These are phyloP conservation scores for Kuraishia hungarica DNA, from an alignment of 805 yeast species.

Conservation along the genomic window DNA sequence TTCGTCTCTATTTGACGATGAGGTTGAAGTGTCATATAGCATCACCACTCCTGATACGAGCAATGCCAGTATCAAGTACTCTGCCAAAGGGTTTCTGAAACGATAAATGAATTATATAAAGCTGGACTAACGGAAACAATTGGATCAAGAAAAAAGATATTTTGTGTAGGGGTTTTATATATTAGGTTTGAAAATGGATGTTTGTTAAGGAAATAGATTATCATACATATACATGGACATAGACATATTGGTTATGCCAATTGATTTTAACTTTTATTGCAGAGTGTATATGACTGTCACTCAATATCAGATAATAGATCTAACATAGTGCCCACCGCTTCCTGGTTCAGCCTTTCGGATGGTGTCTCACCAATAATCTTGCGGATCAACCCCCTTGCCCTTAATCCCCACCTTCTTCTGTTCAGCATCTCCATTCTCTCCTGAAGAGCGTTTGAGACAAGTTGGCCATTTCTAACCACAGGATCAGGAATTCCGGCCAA, in stretches of 20 bases:
- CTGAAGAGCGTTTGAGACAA: constrained; percentile 21
- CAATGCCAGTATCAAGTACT: constrained; percentile 2
- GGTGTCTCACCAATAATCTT: background rate
- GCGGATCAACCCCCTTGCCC: constrained; percentile 1
- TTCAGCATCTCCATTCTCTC: constrained; percentile 8
- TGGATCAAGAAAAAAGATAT: background rate
- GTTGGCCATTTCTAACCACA: constrained; percentile 36
- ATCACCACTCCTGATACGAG: constrained; percentile 25
- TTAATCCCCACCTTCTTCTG: constrained; percentile 2
- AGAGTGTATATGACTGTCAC: too few relatives aligned
- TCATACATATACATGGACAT: too few relatives aligned
- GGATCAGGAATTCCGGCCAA: constrained; percentile 52
- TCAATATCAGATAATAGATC: background rate
- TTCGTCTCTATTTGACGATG: constrained; percentile 36
- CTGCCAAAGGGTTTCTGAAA: constrained; percentile 3
- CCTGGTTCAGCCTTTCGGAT: too few relatives aligned
- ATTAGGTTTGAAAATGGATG: background rate
- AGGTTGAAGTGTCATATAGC: constrained; percentile 51
- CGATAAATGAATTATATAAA: background rate
- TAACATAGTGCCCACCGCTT: too few relatives aligned
- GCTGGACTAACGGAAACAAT: background rate
- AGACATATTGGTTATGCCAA: too few relatives aligned
- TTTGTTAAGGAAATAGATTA: background rate
- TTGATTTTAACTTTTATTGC: too few relatives aligned
- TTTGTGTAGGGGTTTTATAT: background rate